Percentiles rank a stretch among this genome's conserved stretches.
These are phyloP conservation scores for Apiotrichum gracile DNA, from an alignment of 1,284 basidiomycete genomes.

Conservation along the genomic window DNA sequence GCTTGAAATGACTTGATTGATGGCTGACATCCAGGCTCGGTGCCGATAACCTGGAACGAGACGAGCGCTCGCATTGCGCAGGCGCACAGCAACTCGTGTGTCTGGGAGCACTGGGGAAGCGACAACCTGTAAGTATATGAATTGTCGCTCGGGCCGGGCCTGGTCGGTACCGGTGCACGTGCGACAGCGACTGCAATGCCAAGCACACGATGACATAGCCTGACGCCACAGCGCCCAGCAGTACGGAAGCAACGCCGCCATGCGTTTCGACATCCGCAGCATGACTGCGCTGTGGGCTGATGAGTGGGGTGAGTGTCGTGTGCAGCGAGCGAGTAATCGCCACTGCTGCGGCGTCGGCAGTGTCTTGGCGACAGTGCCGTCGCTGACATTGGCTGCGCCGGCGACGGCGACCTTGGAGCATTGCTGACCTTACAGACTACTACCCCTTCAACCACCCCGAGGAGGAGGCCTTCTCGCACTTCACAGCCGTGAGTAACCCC, in stretches of 20 bases:
- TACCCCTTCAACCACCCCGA: slow-evolving; percentile 14
- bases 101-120: slow-evolving; percentile 17
- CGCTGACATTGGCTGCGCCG: too few species aligned
- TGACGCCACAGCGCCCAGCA: slow-evolving; percentile 2
- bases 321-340: neutral
- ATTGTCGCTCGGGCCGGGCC: too few species aligned
- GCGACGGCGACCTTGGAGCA: neutral
- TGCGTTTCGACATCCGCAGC: slow-evolving; percentile 10
- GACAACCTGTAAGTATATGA: slow-evolving; percentile 13
- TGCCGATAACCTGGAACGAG: slow-evolving; percentile 11
- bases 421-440: slow-evolving; percentile 6
- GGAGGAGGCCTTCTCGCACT: slow-evolving; percentile 9
- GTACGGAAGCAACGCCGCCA: neutral
- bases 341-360: too few species aligned
- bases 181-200: too few species aligned
- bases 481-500: slow-evolving; percentile 9
- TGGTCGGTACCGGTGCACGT: too few species aligned
- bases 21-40: slow-evolving; percentile 5
- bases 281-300: slow-evolving; percentile 16
- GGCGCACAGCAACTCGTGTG: slow-evolving; percentile 8
- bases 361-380: too few species aligned
- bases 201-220: neutral
- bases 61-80: slow-evolving; percentile 7
- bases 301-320: slow-evolving; percentile 10
- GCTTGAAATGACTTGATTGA: neutral